These are phyloP conservation scores for Monosporascus cannonballus DNA, from an alignment of 2,329 filamentous ascomycete species.

Conservation along the genomic window DNA sequence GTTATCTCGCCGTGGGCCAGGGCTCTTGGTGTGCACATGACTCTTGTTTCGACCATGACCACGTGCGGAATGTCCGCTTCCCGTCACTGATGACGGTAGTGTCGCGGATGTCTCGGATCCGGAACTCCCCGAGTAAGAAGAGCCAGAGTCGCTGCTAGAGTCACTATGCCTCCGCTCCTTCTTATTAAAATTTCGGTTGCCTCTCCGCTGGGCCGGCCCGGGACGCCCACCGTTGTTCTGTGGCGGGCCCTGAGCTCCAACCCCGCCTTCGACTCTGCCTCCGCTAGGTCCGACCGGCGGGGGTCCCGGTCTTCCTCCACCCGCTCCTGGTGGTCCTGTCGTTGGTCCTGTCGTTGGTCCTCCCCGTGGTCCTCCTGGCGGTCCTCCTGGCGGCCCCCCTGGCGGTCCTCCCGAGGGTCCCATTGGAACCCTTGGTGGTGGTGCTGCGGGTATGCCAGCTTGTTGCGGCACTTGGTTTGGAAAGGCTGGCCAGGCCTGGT, in stretches of 20 bases:
- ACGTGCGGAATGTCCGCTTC: background rate
- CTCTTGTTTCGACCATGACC: background rate
- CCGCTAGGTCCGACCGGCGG: background rate
- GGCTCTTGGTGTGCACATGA: background rate
- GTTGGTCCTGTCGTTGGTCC: background rate
- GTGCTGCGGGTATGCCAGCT: background rate
- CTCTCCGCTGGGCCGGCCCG: background rate
- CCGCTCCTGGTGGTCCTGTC: background rate
- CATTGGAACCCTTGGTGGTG: background rate
- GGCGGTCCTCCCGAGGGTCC: background rate
- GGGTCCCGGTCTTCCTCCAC: background rate
- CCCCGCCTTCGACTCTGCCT: background rate
- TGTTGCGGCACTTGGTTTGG: background rate
- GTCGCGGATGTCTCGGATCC: conserved; percentile 6
- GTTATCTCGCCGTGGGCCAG: background rate
- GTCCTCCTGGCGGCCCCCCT: background rate
- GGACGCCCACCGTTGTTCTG: background rate
- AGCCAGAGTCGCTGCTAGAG: conserved; percentile 9
- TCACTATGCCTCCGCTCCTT: background rate
- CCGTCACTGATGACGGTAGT: conserved; percentile 12
- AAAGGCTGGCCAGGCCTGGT: background rate
- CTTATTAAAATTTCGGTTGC: too few relatives aligned
- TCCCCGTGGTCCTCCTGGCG: background rate
- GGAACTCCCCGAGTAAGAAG: conserved; percentile 5
- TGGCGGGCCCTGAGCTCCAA: background rate